Conservation (phyloP, 2,329 filamentous ascomycete species). For the Aspergillus ruber region DNA sequence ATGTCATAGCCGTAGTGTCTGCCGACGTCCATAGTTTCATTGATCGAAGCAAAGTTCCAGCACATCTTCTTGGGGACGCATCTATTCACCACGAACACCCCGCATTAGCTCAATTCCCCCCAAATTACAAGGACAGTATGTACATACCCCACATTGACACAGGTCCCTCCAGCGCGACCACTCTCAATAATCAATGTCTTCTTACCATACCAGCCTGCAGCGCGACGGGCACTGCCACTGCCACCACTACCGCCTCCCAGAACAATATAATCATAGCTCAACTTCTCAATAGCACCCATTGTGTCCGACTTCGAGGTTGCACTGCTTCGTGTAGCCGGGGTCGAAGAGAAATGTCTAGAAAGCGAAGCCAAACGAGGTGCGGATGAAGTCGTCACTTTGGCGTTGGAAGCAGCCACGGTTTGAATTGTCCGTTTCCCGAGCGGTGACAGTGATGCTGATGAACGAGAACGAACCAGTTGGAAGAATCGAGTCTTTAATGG, state of each 20-base stretch:
- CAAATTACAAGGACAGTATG: not conserved
- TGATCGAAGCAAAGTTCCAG: conserved; percentile 46
- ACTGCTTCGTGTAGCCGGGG: conserved; percentile 6
- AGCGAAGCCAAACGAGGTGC: conserved; percentile 33
- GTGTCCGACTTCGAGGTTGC: conserved; percentile 13
- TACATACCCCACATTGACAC: conserved; percentile 49
- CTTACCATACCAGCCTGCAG: conserved; percentile 46
- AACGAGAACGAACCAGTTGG: not conserved
- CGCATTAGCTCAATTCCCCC: not conserved
- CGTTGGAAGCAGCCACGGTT: conserved; percentile 20
- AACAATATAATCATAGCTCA: conserved; percentile 51
- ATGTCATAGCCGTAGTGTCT: conserved; percentile 45
- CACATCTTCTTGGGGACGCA: conserved; percentile 51
- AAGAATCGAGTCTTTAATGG: conserved; percentile 11
- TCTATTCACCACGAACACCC: conserved; percentile 10
- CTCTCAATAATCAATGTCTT: conserved; percentile 48
- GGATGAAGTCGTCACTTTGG: conserved; percentile 8
- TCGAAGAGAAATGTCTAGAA: conserved; percentile 36
- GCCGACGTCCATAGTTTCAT: conserved; percentile 41
- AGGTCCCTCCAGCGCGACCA: conserved; percentile 43
- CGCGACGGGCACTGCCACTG: conserved; percentile 44
- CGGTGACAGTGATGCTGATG: not conserved
- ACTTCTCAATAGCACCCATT: conserved; percentile 42
- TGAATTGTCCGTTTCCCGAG: too few relatives aligned
- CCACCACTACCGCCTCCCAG: conserved; percentile 51